Conservation (phyloP, 2,329 filamentous ascomycete genomes). For the Beauveria sp. region DNA sequence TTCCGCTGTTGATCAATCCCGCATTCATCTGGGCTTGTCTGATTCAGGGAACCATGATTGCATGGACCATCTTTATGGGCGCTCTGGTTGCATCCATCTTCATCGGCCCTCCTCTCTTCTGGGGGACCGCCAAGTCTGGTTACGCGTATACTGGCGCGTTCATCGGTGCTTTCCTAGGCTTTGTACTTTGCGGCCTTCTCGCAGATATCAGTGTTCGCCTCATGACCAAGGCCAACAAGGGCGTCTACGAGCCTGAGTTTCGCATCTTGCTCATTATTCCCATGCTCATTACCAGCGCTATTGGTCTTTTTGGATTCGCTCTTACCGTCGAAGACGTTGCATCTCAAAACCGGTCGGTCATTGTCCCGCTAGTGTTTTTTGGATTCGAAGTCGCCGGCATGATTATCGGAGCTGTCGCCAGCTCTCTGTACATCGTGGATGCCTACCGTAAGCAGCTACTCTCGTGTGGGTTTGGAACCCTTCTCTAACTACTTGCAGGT, state of each 20-base stretch:
- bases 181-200: constrained; percentile 64
- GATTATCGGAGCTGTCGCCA: constrained; percentile 84
- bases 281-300: constrained; percentile 68
- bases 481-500: constrained; percentile 34
- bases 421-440: constrained; percentile 83
- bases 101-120: constrained; percentile 72
- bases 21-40: constrained; percentile 74
- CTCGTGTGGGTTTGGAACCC: background rate
- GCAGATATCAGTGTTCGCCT: constrained; percentile 64
- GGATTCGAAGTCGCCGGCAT: constrained; percentile 78
- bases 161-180: constrained; percentile 71
- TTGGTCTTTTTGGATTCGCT: constrained; percentile 80
- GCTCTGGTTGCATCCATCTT: constrained; percentile 78
- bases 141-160: constrained; percentile 84
- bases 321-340: constrained; percentile 58
- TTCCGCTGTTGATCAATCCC: constrained; percentile 77
- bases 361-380: constrained; percentile 74
- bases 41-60: constrained; percentile 83
- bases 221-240: constrained; percentile 67
- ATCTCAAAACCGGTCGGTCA: constrained; percentile 54
- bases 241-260: constrained; percentile 88
- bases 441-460: constrained; percentile 65
- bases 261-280: constrained; percentile 75
- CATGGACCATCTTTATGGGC: constrained; percentile 91
- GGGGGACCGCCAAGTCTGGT: constrained; percentile 73